A percentile compares a stretch with the other conserved stretches of the same genome.
phyloP scores from a whole-genome alignment of 805 yeast genomes.

The Yamadazyma endophytica region DNA sequence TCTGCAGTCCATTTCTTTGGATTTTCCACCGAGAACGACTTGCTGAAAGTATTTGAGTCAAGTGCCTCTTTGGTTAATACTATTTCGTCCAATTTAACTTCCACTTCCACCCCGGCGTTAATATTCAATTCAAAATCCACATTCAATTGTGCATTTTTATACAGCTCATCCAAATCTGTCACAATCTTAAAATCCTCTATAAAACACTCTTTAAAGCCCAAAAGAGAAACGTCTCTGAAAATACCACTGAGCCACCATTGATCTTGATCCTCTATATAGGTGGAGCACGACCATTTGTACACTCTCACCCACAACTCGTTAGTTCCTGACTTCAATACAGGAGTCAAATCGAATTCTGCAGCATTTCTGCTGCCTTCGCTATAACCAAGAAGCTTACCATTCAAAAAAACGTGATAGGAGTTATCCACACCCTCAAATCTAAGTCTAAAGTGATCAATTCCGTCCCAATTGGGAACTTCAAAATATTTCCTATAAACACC shows the following conservation, averaged over 20 bases:
- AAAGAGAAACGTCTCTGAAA: slow-evolving; percentile 29
- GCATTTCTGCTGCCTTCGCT: slow-evolving; percentile 29
- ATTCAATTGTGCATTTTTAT: slow-evolving; percentile 7
- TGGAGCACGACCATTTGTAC: slow-evolving; percentile 27
- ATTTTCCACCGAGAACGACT: slow-evolving; percentile 7
- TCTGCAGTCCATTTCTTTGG: slow-evolving; percentile 33
- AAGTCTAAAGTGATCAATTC: slow-evolving; percentile 13
- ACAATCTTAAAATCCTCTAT: slow-evolving; percentile 22
- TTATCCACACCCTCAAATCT: slow-evolving; percentile 35
- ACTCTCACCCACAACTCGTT: slow-evolving; percentile 21
- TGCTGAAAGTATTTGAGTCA: not conserved
- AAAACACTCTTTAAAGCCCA: slow-evolving; percentile 20
- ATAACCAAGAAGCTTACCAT: slow-evolving; percentile 25
- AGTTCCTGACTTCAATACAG: slow-evolving; percentile 5
- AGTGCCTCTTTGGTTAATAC: not conserved
- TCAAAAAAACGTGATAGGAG: slow-evolving; percentile 27
- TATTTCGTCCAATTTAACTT: slow-evolving; percentile 4
- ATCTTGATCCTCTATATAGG: slow-evolving; percentile 35
- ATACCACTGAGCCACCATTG: slow-evolving; percentile 40
- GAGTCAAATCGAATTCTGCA: slow-evolving; percentile 25
- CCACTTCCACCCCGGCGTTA: not conserved
- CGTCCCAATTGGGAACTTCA: slow-evolving; percentile 12
- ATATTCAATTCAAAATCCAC: slow-evolving; percentile 3
- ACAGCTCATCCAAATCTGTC: slow-evolving; percentile 14
- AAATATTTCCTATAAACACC: slow-evolving; percentile 27